Evolutionary conservation across 2,329 filamentous ascomycete genomes (phyloP).

Genomic region (Botrytis paeoniae): DNA sequence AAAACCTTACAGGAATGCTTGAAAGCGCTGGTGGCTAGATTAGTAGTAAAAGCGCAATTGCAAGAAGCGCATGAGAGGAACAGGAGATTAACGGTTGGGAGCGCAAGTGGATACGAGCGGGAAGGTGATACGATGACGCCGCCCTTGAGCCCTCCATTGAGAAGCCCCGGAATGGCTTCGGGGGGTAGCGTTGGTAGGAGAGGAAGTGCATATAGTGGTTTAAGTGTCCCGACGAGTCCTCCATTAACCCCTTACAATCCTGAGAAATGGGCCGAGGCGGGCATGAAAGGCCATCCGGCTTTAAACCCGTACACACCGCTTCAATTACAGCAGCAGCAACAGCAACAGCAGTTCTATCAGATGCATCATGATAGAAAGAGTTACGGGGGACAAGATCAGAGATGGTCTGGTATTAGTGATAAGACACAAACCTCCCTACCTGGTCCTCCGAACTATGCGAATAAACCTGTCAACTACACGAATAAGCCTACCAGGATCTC

Average conservation of each 20-base stretch:
- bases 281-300: background rate
- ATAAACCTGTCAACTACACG: slow-evolving; percentile 3
- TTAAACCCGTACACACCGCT: background rate
- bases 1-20: slow-evolving; percentile 80
- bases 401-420: slow-evolving; percentile 12
- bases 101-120: background rate
- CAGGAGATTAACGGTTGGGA: background rate
- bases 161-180: slow-evolving; percentile 4
- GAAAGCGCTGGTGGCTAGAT: slow-evolving; percentile 61
- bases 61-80: slow-evolving; percentile 12
- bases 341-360: background rate
- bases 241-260: slow-evolving; percentile 15
- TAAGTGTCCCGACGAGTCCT: background rate
- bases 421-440: background rate
- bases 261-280: slow-evolving; percentile 16
- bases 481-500: slow-evolving; percentile 1
- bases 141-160: slow-evolving; percentile 7
- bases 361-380: slow-evolving; percentile 8
- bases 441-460: background rate
- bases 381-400: background rate
- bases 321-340: slow-evolving; percentile 7
- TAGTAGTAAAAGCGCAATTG: slow-evolving; percentile 51
- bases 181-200: slow-evolving; percentile 4
- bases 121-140: background rate
- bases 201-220: slow-evolving; percentile 8